Evolutionary conservation across 192 early-diverging fungal genomes (phyloP).

Genomic region (Backusella parvicylindrica): DNA sequence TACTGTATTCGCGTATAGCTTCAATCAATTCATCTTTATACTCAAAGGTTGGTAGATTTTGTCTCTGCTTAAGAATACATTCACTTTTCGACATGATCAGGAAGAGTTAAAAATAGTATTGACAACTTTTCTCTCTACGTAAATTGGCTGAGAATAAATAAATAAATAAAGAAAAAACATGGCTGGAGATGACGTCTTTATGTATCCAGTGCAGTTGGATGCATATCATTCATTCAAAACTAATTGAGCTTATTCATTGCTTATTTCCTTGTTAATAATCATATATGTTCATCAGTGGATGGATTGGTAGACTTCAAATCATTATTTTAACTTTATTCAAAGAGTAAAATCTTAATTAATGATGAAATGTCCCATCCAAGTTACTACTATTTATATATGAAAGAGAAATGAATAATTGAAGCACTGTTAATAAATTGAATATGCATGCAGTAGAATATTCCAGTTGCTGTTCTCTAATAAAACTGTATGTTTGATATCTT

Average conservation of each 20-base stretch:
- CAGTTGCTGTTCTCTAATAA: too few relatives aligned
- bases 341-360: too few relatives aligned
- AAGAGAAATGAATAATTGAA: too few relatives aligned
- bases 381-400: too few relatives aligned
- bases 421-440: not conserved
- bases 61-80: conserved; percentile 11
- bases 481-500: not conserved
- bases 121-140: not conserved
- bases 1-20: conserved; percentile 82
- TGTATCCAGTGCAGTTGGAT: not conserved
- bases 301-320: too few relatives aligned
- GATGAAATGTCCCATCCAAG: too few relatives aligned
- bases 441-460: not conserved
- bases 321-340: too few relatives aligned
- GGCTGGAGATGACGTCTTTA: not conserved
- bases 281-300: too few relatives aligned
- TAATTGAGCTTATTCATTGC: too few relatives aligned
- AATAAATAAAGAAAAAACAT: not conserved
- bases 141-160: not conserved
- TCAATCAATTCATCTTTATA: conserved; percentile 72
- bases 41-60: conserved; percentile 45
- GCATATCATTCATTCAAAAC: too few relatives aligned
- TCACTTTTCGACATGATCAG: conserved; percentile 5
- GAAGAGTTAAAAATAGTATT: not conserved
- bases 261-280: too few relatives aligned